A percentile compares a stretch with the other conserved stretches of the same genome.
phyloP scores from a whole-genome alignment of 1,284 basidiomycete species.

The Bjerkandera adusta region DNA sequence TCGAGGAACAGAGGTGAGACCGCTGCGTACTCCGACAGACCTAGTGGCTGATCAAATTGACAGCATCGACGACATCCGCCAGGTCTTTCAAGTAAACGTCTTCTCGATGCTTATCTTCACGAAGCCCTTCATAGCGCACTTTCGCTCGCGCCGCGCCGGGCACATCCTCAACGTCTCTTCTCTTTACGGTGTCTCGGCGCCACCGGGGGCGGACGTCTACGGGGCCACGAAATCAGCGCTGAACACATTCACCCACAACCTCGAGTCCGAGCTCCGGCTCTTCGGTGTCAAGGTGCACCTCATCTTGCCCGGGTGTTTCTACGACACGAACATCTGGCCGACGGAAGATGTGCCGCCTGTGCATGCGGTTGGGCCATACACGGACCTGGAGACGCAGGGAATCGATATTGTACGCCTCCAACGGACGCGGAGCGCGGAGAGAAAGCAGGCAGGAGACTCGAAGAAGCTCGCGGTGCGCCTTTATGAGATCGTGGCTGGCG shows the following conservation, averaged over 20 bases:
- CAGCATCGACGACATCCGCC: constrained; percentile 13
- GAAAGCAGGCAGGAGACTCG: constrained; percentile 15
- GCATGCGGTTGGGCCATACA: constrained; percentile 15
- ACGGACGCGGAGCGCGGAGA: not conserved
- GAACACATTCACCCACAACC: constrained; percentile 26
- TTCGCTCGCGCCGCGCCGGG: constrained; percentile 12
- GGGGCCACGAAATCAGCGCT: constrained; percentile 26
- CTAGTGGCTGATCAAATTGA: not conserved
- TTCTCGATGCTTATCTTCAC: constrained; percentile 15
- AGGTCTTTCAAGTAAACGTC: constrained; percentile 13
- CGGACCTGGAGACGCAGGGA: constrained; percentile 17
- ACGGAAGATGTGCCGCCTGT: constrained; percentile 3
- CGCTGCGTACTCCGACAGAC: not conserved
- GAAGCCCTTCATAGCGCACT: constrained; percentile 13
- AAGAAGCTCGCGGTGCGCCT: constrained; percentile 22
- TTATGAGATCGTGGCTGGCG: constrained; percentile 23
- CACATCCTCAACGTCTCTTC: constrained; percentile 19
- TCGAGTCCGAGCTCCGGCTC: constrained; percentile 25
- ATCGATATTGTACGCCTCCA: constrained; percentile 9
- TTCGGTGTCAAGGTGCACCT: constrained; percentile 25
- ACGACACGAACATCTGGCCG: constrained; percentile 22
- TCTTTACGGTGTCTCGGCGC: not conserved
- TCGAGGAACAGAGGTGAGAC: constrained; percentile 14
- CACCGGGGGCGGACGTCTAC: constrained; percentile 7
- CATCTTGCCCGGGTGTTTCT: constrained; percentile 29